Evolutionary conservation across 306 rosid genomes (phyloP), one percentile per base, ranked within the genome.

Genomic region (Corylus americana): DNA sequence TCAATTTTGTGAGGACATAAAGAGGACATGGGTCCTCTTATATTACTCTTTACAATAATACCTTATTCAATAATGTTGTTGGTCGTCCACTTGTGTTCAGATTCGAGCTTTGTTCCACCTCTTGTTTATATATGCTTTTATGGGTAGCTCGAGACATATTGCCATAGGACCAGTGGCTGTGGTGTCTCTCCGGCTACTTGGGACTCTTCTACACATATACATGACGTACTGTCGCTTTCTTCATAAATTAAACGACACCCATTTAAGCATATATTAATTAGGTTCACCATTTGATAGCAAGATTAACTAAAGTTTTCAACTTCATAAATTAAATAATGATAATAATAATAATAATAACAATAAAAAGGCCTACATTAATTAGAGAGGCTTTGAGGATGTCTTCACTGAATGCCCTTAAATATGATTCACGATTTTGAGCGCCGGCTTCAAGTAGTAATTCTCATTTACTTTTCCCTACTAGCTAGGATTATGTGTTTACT

Each of bases 91-190:
- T 55, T 42, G 1, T 66, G 22, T 55, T 78, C 82, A 93, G 98
- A 93, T 58, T 81, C 92, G 0, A 93, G 98, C 75, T 93, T 93
- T 76, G 94, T 93, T 57, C 76, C 91, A 16, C 98, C 98, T 29
- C 89, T 91, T 48, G 86, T 93, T 37, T 93, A 93, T 53, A 22
- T 22, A 22, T 22, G 93, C 94, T 2, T 84, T 83, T 75, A 91
- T 93, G 98, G 98, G 98, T 16, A 93, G 93, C 77, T 93, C 98
- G 18, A 88, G 97, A 51, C 89, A 93, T 71, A 91, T 90, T n/a
- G 98, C 97, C 4, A 90, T 91, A 25, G 98, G 98, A 62, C 97
- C 98, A 0, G 98, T 87, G 14, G 98, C 98, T 1, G 98, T 93
- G 66, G 97, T 93, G 75, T 93, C 98, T 47, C 91, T 93, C 25